These are phyloP conservation scores for Pyronema domesticum DNA, from an alignment of 495 filamentous ascomycete genomes.

Conservation along the genomic window DNA sequence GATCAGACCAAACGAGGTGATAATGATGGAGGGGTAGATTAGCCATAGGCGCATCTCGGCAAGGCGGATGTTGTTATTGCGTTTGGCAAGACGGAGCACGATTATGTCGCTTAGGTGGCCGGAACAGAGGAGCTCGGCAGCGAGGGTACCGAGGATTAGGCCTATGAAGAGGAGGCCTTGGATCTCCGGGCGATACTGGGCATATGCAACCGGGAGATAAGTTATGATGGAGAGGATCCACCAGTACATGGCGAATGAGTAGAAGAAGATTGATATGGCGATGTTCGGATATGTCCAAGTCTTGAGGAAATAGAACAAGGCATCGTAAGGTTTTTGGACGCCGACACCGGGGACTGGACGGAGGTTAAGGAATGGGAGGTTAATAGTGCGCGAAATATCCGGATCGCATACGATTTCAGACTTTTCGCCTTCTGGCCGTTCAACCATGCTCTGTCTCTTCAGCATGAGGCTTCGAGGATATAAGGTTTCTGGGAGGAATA, in stretches of 20 bases:
- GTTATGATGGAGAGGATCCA: conserved; percentile 45
- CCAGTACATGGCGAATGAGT: conserved; percentile 45
- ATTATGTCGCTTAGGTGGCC: conserved; percentile 38
- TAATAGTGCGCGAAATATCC: conserved; percentile 30
- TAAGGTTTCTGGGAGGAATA: conserved; percentile 42
- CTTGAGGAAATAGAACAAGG: conserved; percentile 31
- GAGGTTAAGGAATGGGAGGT: conserved; percentile 35
- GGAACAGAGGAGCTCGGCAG: conserved; percentile 38
- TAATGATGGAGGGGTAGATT: conserved; percentile 35
- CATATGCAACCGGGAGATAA: conserved; percentile 41
- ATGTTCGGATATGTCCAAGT: conserved; percentile 35
- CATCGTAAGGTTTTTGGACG: conserved; percentile 37
- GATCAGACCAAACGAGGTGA: conserved; percentile 32
- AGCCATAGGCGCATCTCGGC: conserved; percentile 46
- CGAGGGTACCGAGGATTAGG: conserved; percentile 37
- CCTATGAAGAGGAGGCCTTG: conserved; percentile 43
- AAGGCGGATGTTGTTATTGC: conserved; percentile 30
- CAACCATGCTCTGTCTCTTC: conserved; percentile 13
- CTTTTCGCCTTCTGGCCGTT: conserved; percentile 17
- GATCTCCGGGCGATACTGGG: conserved; percentile 32
- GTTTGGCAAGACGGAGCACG: conserved; percentile 31
- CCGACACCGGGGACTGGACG: conserved; percentile 31
- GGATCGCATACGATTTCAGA: not conserved
- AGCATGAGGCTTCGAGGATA: conserved; percentile 41
- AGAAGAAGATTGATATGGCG: conserved; percentile 32